These are phyloP conservation scores for Colletotrichum sp. DNA, from an alignment of 2,329 filamentous ascomycete species.

Conservation along the genomic window DNA sequence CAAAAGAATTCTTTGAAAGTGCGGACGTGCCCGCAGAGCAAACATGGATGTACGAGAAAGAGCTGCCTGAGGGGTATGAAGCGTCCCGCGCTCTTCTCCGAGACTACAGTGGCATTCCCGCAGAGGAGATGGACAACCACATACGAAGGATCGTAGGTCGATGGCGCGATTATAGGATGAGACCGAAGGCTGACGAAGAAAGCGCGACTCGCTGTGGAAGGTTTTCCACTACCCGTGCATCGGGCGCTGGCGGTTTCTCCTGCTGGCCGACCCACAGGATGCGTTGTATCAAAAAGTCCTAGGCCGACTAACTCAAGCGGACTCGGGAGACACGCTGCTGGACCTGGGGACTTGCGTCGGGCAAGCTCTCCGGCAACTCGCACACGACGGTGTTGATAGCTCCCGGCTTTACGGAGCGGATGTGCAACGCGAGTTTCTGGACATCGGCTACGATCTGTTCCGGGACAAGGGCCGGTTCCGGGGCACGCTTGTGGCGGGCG, in stretches of 20 bases:
- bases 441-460: constrained; percentile 70
- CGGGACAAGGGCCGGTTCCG: constrained; percentile 55
- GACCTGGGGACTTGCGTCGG: constrained; percentile 59
- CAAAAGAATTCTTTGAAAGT: background rate
- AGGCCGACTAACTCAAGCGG: constrained; percentile 41
- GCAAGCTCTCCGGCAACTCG: constrained; percentile 54
- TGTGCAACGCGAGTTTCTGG: constrained; percentile 53
- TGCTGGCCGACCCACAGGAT: constrained; percentile 44
- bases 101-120: constrained; percentile 42
- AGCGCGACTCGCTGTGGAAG: constrained; percentile 54
- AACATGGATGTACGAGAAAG: constrained; percentile 15
- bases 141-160: constrained; percentile 39
- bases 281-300: constrained; percentile 48
- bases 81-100: constrained; percentile 40
- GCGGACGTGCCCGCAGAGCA: background rate
- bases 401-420: constrained; percentile 56
- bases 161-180: constrained; percentile 8
- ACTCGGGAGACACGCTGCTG: constrained; percentile 45
- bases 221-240: constrained; percentile 49
- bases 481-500: constrained; percentile 54
- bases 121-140: constrained; percentile 38
- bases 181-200: background rate
- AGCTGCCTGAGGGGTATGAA: constrained; percentile 40
- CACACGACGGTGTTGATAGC: constrained; percentile 53
- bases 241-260: constrained; percentile 56